Percentiles rank a stretch among this genome's conserved stretches.
phyloP scores from a whole-genome alignment of 2,329 filamentous ascomycete genomes.

The Chrysoporthe deuterocubensis region DNA sequence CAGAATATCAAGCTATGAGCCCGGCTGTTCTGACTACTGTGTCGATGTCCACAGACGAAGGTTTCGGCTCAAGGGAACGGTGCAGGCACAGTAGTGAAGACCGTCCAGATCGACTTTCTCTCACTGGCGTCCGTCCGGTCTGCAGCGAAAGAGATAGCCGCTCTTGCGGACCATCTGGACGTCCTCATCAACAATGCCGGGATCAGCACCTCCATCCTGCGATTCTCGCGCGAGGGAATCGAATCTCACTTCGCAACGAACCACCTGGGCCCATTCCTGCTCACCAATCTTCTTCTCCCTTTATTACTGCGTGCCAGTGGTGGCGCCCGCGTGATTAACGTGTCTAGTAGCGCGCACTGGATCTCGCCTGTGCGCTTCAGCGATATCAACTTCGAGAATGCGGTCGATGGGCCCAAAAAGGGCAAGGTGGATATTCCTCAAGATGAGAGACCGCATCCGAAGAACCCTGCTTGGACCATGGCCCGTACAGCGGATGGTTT shows the following conservation, averaged over 20 bases:
- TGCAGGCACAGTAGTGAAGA: constrained; percentile 33
- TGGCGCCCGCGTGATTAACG: constrained; percentile 32
- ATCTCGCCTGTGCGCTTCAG: constrained; percentile 38
- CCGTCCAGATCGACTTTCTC: constrained; percentile 36
- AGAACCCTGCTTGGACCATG: constrained; percentile 11
- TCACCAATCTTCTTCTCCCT: constrained; percentile 42
- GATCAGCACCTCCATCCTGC: constrained; percentile 45
- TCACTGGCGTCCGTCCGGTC: constrained; percentile 38
- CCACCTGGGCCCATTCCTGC: constrained; percentile 41
- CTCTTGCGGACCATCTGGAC: constrained; percentile 40
- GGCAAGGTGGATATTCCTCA: constrained; percentile 5
- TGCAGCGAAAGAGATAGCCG: constrained; percentile 34
- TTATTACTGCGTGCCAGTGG: constrained; percentile 32
- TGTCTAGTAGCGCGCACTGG: constrained; percentile 28
- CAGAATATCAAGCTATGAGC: neutral
- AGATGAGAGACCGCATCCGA: constrained; percentile 19
- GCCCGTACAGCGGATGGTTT: constrained; percentile 7
- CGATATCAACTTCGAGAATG: constrained; percentile 39
- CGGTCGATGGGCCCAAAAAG: constrained; percentile 9
- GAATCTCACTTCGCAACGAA: constrained; percentile 42
- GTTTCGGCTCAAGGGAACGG: constrained; percentile 13
- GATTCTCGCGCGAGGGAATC: constrained; percentile 38
- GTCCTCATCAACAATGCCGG: constrained; percentile 50
- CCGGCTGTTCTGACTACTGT: neutral
- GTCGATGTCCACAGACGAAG: constrained; percentile 11